These are phyloP conservation scores for Geotrichum reessii DNA, from an alignment of 1,139 yeast species.

Conservation along the genomic window DNA sequence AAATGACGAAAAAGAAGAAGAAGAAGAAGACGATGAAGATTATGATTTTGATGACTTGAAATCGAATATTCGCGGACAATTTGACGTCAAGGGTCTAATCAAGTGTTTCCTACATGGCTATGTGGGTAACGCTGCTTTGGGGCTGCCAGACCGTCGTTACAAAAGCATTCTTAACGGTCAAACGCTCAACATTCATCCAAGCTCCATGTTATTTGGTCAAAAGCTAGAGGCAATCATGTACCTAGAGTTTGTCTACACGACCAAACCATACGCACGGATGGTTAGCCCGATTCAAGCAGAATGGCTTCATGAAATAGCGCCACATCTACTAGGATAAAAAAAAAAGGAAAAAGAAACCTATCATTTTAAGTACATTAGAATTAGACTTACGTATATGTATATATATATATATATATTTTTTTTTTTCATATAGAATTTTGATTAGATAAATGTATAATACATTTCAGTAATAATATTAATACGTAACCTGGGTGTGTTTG, in stretches of 20 bases:
- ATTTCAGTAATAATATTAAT: too few species aligned
- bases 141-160: slow-evolving; percentile 91
- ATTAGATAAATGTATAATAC: too few species aligned
- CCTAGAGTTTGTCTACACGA: slow-evolving; percentile 87
- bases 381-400: background rate
- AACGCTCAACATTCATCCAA: slow-evolving; percentile 83
- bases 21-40: slow-evolving; percentile 11
- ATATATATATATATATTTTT: too few species aligned
- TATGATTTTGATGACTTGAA: slow-evolving; percentile 18
- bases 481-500: too few species aligned
- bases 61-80: slow-evolving; percentile 18
- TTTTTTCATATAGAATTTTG: too few species aligned
- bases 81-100: slow-evolving; percentile 56
- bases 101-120: slow-evolving; percentile 75
- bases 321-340: slow-evolving; percentile 38
- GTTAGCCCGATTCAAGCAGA: slow-evolving; percentile 77
- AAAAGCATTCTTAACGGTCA: slow-evolving; percentile 63
- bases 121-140: slow-evolving; percentile 81
- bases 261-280: slow-evolving; percentile 86
- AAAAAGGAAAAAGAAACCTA: background rate
- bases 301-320: slow-evolving; percentile 85
- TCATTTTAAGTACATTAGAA: too few species aligned
- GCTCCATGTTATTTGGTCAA: slow-evolving; percentile 79
- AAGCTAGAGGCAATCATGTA: slow-evolving; percentile 85
- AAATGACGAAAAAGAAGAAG: slow-evolving; percentile 24